Evolutionary conservation across 2,329 filamentous ascomycete genomes (phyloP), one percentile per base, ranked within the genome.

Genomic region (Fusarium decemcellulare): DNA sequence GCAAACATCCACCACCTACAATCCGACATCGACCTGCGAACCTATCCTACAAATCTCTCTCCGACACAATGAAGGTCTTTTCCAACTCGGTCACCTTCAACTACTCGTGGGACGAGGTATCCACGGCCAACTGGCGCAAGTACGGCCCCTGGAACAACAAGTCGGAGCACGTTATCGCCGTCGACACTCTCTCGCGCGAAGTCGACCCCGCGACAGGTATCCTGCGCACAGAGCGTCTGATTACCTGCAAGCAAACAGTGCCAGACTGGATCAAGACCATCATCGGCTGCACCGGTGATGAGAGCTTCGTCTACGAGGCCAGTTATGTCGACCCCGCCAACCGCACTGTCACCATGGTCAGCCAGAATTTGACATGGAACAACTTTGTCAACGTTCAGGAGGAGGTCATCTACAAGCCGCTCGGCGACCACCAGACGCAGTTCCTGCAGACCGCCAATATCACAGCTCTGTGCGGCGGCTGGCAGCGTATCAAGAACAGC

Each of bases 121-220:
- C 94, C 29, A 94, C 94, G 14, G 94, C 93, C 79, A 99, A 99
- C 87, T 99, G 96, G 96, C 92, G 91, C 74, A 99, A 99, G 82
- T 99, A 99, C 84, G 97, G 94, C 77, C 95, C 95, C 18, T 98
- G 96, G 95, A 99, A 99, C 85, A 93, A 98, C 81, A 96, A 97
- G 84, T 95, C 93, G n/a, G 93, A 94, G 42, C 96, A 99, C 81
- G 96, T 99, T 72, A 90, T 97, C 72, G 95, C 94, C 72, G 96
- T 98, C 76, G 96, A 99, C 84, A 98, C 95, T 14, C 83, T 99
- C 75, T 92, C 90, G 56, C 93, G 96, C 47, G 72, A 73, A 52
- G 84, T 90, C 79, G 86, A 90, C 74, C 78, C 84, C 2, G 78
- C 77, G 23, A 89, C 88, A 12, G 88, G 88, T 71, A 87, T 90